Percentiles rank a stretch among this genome's conserved stretches.
These are phyloP conservation scores for Inga oerstediana DNA, from an alignment of 306 rosid genomes.

Conservation along the genomic window DNA sequence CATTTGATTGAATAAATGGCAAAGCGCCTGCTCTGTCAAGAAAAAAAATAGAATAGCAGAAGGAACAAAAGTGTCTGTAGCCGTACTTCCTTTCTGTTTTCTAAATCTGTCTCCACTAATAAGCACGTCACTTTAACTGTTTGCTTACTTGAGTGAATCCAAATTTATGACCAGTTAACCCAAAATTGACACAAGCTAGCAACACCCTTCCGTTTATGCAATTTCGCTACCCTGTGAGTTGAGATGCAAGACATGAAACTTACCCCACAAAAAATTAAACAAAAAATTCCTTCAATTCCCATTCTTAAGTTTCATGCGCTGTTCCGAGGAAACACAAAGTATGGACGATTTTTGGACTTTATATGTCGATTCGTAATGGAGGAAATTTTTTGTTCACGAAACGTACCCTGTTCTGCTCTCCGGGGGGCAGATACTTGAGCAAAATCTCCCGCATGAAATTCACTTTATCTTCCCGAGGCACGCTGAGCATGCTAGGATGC, in stretches of 20 bases:
- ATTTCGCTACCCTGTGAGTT: constrained; percentile 4
- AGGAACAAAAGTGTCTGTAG: not conserved
- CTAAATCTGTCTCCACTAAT: not conserved
- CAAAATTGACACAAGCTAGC: not conserved
- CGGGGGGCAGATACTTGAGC: constrained; percentile 46
- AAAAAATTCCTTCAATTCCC: not conserved
- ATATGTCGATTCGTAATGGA: not conserved
- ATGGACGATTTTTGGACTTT: not conserved
- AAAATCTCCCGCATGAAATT: constrained; percentile 55
- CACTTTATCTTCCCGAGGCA: constrained; percentile 50
- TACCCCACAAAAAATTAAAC: not conserved
- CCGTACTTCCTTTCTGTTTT: not conserved
- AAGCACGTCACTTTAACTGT: not conserved
- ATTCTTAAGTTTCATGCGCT: not conserved
- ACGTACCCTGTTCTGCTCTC: constrained; percentile 53
- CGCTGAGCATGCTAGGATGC: constrained; percentile 46
- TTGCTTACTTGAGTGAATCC: not conserved
- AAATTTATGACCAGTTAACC: not conserved
- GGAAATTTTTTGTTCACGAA: not conserved
- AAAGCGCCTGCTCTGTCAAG: not conserved
- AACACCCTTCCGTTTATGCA: not conserved
- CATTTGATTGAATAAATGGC: not conserved
- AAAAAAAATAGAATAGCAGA: not conserved
- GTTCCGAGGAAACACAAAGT: not conserved
- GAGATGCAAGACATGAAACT: constrained; percentile 11